Evolutionary conservation across 2,329 filamentous ascomycete genomes (phyloP).

Genomic region (Annulohypoxylon truncatum): DNA sequence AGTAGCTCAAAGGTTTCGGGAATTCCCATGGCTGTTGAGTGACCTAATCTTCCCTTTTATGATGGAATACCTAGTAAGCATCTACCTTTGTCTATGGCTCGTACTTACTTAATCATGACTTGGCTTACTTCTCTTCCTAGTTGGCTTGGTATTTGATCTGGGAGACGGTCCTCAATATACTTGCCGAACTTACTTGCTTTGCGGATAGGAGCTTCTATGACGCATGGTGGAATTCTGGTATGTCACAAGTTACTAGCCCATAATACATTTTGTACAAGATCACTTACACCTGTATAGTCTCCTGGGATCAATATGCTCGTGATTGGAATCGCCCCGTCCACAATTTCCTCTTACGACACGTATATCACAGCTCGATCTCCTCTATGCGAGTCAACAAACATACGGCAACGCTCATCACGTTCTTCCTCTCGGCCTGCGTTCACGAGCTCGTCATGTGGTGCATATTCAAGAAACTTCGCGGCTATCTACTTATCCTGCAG

Average conservation of each 20-base stretch:
- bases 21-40: slow-evolving; percentile 79
- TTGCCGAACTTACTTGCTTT: slow-evolving; percentile 81
- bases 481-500: slow-evolving; percentile 78
- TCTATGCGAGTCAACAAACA: slow-evolving; percentile 76
- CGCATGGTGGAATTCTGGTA: slow-evolving; percentile 72
- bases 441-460: slow-evolving; percentile 86
- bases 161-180: slow-evolving; percentile 78
- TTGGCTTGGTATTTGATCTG: slow-evolving; percentile 86
- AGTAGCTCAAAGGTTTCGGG: slow-evolving; percentile 68
- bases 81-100: background rate
- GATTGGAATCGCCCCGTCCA: slow-evolving; percentile 86
- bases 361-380: slow-evolving; percentile 82
- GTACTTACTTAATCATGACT: background rate
- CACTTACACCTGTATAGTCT: slow-evolving; percentile 53
- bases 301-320: slow-evolving; percentile 81
- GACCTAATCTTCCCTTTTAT: slow-evolving; percentile 83
- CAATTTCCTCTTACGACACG: slow-evolving; percentile 80
- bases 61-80: slow-evolving; percentile 74
- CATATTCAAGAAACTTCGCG: slow-evolving; percentile 80
- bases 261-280: background rate
- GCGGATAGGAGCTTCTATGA: slow-evolving; percentile 80
- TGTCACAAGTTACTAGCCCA: slow-evolving; percentile 32
- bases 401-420: slow-evolving; percentile 80
- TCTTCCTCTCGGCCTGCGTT: slow-evolving; percentile 75
- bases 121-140: slow-evolving; percentile 42